These are phyloP conservation scores for Falciphora oryzae DNA, from an alignment of 2,329 filamentous ascomycete genomes.

Conservation along the genomic window DNA sequence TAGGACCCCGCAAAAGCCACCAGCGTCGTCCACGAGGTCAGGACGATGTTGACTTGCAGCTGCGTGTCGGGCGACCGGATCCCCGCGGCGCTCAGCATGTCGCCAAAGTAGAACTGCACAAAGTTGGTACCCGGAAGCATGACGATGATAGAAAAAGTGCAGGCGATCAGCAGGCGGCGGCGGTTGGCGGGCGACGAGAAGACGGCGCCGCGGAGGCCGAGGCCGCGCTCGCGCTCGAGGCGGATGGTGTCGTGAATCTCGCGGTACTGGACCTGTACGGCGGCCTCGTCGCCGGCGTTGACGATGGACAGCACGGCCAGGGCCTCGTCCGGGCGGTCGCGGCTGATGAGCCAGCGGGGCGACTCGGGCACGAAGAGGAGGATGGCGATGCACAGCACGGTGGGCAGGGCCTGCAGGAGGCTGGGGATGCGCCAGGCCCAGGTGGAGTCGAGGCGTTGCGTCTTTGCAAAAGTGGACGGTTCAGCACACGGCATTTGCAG, in stretches of 20 bases:
- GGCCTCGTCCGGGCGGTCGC: conserved; percentile 24
- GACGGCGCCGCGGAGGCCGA: conserved; percentile 52
- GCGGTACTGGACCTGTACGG: conserved; percentile 45
- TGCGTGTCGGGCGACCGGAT: conserved; percentile 35
- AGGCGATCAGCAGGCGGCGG: background rate
- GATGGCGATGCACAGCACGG: conserved; percentile 15
- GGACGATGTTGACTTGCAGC: conserved; percentile 32
- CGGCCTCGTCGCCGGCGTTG: conserved; percentile 47
- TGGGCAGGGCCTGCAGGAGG: conserved; percentile 18
- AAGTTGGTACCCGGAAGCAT: conserved; percentile 9
- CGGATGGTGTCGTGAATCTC: conserved; percentile 56
- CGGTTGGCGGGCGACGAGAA: conserved; percentile 41
- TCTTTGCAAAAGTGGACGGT: conserved; percentile 7
- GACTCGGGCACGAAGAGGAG: conserved; percentile 22
- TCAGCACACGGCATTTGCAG: background rate
- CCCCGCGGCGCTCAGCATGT: conserved; percentile 48
- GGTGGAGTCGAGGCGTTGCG: conserved; percentile 11
- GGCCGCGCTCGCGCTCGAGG: background rate
- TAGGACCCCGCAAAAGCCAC: background rate
- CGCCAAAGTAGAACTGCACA: conserved; percentile 51
- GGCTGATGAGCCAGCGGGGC: conserved; percentile 29
- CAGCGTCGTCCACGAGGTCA: conserved; percentile 4
- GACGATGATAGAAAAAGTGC: conserved; percentile 10
- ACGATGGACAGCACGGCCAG: conserved; percentile 32
- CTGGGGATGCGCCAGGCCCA: conserved; percentile 20